Percentiles rank a stretch among this genome's conserved stretches.
These are phyloP conservation scores for Populus hybrid DNA, from an alignment of 441 rosid species.

Conservation along the genomic window DNA sequence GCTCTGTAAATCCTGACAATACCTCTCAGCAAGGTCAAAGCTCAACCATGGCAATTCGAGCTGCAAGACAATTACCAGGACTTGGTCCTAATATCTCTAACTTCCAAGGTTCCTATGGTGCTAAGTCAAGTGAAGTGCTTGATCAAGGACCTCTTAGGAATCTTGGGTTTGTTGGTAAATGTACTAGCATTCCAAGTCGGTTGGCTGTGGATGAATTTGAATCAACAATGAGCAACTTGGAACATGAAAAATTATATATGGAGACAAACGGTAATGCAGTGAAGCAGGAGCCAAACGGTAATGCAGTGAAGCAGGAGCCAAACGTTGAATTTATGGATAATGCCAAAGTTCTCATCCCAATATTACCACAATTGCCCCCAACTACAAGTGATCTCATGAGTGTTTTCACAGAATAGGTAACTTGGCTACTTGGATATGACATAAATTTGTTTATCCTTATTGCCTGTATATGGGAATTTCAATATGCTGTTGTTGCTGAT, in stretches of 20 bases:
- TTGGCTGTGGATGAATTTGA: constrained; percentile 46
- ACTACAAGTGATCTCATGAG: constrained; percentile 44
- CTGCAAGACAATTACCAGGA: constrained; percentile 32
- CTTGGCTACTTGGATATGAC: background rate
- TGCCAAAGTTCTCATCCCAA: constrained; percentile 33
- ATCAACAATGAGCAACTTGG: constrained; percentile 29
- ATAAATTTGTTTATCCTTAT: too few relatives aligned
- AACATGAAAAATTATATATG: constrained; percentile 26
- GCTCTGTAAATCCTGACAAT: constrained; percentile 38
- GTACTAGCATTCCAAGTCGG: constrained; percentile 32
- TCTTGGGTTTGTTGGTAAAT: constrained; percentile 46
- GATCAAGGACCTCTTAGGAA: constrained; percentile 42
- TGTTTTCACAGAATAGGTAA: constrained; percentile 52
- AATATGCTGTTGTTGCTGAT: background rate
- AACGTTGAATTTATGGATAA: constrained; percentile 35
- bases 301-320: constrained; percentile 29
- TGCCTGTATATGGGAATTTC: background rate
- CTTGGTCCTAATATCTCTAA: constrained; percentile 24
- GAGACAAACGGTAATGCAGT: constrained; percentile 22
- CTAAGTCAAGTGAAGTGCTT: constrained; percentile 38
- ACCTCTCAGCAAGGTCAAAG: constrained; percentile 31
- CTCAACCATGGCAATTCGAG: constrained; percentile 28
- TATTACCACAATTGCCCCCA: constrained; percentile 35
- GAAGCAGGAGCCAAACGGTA: background rate
- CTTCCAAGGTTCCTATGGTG: constrained; percentile 32